Conservation (phyloP, 1,284 basidiomycete species). For the Rugosomyces carneus region DNA sequence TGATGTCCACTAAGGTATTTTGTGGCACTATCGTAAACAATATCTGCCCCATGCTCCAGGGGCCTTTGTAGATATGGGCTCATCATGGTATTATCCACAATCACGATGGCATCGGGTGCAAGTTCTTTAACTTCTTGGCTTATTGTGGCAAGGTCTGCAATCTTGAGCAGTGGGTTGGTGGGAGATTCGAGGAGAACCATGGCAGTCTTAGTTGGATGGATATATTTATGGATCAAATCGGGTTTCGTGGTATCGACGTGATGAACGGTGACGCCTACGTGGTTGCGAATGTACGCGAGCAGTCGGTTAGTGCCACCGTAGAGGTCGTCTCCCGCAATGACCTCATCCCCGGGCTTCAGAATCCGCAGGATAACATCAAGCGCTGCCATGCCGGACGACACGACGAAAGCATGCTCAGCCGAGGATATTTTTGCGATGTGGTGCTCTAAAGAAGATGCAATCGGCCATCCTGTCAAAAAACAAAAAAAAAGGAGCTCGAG, state of each 20-base stretch:
- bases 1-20: constrained; percentile 99
- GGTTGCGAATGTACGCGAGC: constrained; percentile 82
- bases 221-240: constrained; percentile 53
- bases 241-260: constrained; percentile 93
- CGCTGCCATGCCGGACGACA: constrained; percentile 97
- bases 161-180: constrained; percentile 96
- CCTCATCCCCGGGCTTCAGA: constrained; percentile 90
- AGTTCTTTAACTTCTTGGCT: constrained; percentile 76
- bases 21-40: constrained; percentile 97
- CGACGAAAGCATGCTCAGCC: constrained; percentile 82
- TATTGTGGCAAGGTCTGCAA: constrained; percentile 85
- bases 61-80: constrained; percentile 97
- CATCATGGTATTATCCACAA: constrained; percentile 99
- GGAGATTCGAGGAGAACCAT: constrained; percentile 98
- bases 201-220: constrained; percentile 68
- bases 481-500: constrained; percentile 9
- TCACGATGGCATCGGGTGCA: constrained; percentile 78
- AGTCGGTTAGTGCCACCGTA: constrained; percentile 98
- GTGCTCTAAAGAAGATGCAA: constrained; percentile 55
- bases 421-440: constrained; percentile 94
- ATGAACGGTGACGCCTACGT: constrained; percentile 86
- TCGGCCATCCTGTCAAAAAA: background rate
- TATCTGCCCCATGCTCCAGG: constrained; percentile 91
- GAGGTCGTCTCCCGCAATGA: constrained; percentile 95
- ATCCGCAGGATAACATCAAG: constrained; percentile 93